Percentiles rank a stretch among this genome's conserved stretches.
These are phyloP conservation scores for Fusarium palustre DNA, from an alignment of 2,329 filamentous ascomycete genomes.

Conservation along the genomic window DNA sequence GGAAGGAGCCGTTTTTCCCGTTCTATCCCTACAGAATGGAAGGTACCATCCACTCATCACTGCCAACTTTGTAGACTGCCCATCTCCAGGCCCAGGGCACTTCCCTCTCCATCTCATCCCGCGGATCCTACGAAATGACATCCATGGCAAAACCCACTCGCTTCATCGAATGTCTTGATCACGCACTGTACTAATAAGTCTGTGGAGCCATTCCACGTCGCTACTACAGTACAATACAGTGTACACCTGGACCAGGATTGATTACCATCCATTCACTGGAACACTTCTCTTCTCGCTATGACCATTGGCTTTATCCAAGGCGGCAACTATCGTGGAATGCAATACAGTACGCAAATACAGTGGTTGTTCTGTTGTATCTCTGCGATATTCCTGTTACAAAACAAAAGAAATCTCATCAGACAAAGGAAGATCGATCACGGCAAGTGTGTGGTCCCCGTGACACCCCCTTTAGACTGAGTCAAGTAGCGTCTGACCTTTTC, in stretches of 20 bases:
- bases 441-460: slow-evolving; percentile 27
- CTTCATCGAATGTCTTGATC: slow-evolving; percentile 13
- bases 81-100: slow-evolving; percentile 11
- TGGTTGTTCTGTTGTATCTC: background rate
- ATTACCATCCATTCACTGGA: slow-evolving; percentile 3
- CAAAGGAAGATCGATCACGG: slow-evolving; percentile 15
- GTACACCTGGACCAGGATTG: slow-evolving; percentile 12
- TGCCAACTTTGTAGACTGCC: slow-evolving; percentile 13
- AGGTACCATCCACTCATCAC: slow-evolving; percentile 13
- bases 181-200: slow-evolving; percentile 20
- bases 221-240: background rate
- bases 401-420: slow-evolving; percentile 10
- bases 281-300: slow-evolving; percentile 11
- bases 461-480: slow-evolving; percentile 36
- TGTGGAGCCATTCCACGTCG: slow-evolving; percentile 28
- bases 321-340: slow-evolving; percentile 5
- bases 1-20: slow-evolving; percentile 9
- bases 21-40: background rate
- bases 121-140: slow-evolving; percentile 34
- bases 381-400: background rate
- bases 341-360: slow-evolving; percentile 2
- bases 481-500: slow-evolving; percentile 42
- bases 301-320: background rate
- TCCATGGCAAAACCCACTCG: slow-evolving; percentile 30
- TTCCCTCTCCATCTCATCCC: slow-evolving; percentile 31